Evolutionary conservation across 2,329 filamentous ascomycete species (phyloP), one percentile per base, ranked within the genome.

Genomic region (Aureobasidium mangrovei): DNA sequence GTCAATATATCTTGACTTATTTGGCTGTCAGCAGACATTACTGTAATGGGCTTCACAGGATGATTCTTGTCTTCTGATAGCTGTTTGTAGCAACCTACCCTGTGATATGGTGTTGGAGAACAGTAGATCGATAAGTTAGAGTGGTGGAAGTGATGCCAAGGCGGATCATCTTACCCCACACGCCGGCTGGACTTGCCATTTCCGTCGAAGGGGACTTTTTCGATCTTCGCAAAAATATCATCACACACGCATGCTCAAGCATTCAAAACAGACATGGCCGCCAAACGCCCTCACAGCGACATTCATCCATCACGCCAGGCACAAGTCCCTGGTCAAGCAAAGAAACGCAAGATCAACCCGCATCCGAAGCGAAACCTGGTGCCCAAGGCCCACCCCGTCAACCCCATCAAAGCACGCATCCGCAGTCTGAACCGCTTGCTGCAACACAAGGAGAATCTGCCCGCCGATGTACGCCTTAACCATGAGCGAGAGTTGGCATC

Each of bases 401-500:
- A 80, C 65, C 79, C 79, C 63, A 75, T 86, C 49, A 90, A 86
- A 71, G 86, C 86, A 69, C 80, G 84, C 43, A 82, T 82, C 56
- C 78, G 88, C 53, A 82, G 83, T 51, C 80, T 91, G 54, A 79
- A 82, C 62, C 77, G 88, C 49, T 76, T 83, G 7, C 75, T 91
- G 33, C 74, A 79, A 44, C 76, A 78, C 57, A 76, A 78, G 9
- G 66, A 69, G 32, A 77, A 82, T 52, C 74, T 91, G 49, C 84
- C 86, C 0, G 84, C 84, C 31, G 78, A 84, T 63, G 77, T 86
- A 7, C 77, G 82, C 55, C 74, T 82, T 41, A 84, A 88, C 28
- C 77, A 87, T 57, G 84, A 91, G 69, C 78, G 86, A 54, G 87
- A 89, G 64, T 71, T 91, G 58, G 78, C 77, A 44, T 77, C 83